Base-by-base conservation (phyloP, 2,329 filamentous ascomycete species). In the Myriosclerotinia curreyana region DNA sequence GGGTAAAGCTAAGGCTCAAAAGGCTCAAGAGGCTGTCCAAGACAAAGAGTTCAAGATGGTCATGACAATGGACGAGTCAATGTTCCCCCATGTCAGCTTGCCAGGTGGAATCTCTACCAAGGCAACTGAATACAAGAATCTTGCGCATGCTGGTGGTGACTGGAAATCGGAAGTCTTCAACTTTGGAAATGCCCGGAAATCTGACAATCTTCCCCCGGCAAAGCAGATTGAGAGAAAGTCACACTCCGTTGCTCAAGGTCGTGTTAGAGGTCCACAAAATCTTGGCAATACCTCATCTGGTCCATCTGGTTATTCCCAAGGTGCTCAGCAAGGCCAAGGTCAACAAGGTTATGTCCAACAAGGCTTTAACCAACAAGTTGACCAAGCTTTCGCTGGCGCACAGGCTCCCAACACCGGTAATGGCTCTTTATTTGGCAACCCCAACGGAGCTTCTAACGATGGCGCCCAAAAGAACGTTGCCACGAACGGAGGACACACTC, bases 81-180 rank as follows among this genome's bases (percentile, higher is more conserved):
- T 98, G 69, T 96, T 99, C 87, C 89, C 91, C 73, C 81, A 94
- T 74, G 88, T 99, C 74, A 83, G 87, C 64, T 82, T 99, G 7
- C 92, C 93, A 34, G 90, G 90, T 40, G 93, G 92, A 63, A 94
- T 97, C 75, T 95, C 90, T 71, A 88, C 86, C 79, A 97, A 96
- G 85, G 93, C 94, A 12, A 96, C 91, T 31, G 92, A 96, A 77
- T 98, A 96, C 83, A 91, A 87, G 79, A 86, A 97, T 28, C 83
- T 96, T 65, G 91, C 94, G 11, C 82, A 81, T 70, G 92, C 95
- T 85, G 95, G 95, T 60, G 90, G 96, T 64, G 88, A 87, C 76
- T 99, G 95, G 95, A 89, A 96, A 81, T 96, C 90, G 66, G 92
- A 94, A 12, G 86, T 99, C 73, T 99, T 99, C 81, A 88, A 86